Evolutionary conservation across 768 basidiomycete genomes (phyloP).

Genomic region (Tricholoma sp.): DNA sequence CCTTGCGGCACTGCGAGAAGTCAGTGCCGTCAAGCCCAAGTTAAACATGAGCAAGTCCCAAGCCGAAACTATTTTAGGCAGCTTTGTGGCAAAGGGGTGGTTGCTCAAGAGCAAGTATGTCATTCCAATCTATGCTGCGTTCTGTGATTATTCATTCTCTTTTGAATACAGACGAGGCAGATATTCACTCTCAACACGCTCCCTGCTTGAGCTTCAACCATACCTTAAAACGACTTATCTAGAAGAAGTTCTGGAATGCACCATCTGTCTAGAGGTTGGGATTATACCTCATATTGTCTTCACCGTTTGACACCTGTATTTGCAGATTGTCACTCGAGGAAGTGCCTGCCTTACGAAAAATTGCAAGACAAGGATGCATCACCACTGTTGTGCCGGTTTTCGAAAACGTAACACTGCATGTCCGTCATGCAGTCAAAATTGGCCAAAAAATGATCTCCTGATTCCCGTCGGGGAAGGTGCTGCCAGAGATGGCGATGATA

Average conservation of each 20-base stretch:
- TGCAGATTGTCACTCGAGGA: constrained; percentile 66
- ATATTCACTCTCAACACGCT: constrained; percentile 72
- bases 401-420: constrained; percentile 42
- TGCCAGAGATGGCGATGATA: constrained; percentile 54
- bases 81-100: constrained; percentile 85
- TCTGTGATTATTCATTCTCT: constrained; percentile 1
- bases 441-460: constrained; percentile 54
- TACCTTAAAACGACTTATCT: constrained; percentile 74
- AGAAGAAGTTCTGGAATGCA: constrained; percentile 68
- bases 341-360: constrained; percentile 53
- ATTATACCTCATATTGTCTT: neutral
- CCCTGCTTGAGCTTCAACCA: constrained; percentile 64
- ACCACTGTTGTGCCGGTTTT: constrained; percentile 55
- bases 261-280: constrained; percentile 65
- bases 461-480: constrained; percentile 66
- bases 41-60: constrained; percentile 68
- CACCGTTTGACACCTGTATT: neutral
- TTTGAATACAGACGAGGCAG: constrained; percentile 48
- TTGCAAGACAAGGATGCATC: constrained; percentile 63
- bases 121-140: neutral
- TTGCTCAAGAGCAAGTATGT: constrained; percentile 62
- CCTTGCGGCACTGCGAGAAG: constrained; percentile 70
- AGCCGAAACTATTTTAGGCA: constrained; percentile 65
- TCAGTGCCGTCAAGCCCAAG: constrained; percentile 51
- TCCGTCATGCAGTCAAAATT: constrained; percentile 52